Evolutionary conservation across 768 basidiomycete species (phyloP), one percentile per base, ranked within the genome.

Genomic region (Vishniacozyma victoriae): DNA sequence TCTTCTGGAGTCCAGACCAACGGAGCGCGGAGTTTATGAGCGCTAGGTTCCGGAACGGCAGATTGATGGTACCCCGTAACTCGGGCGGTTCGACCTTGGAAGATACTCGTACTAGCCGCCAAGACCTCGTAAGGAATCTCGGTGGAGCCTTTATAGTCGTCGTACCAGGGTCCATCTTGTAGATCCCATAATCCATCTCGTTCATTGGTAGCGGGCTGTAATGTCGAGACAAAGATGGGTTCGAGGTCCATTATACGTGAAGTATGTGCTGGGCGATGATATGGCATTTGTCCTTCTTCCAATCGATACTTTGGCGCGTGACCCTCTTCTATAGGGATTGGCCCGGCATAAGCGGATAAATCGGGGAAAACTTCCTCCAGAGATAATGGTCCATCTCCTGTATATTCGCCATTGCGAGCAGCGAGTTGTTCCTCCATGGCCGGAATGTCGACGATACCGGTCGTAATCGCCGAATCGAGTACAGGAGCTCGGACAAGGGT

Each of bases 171-270:
- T 1, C 67, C 66, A 19, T 70, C 66, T 16, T 53, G 84, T 26
- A 84, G 75, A 52, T 80, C 76, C 22, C 78, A 62, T 82, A 84
- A 73, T 1, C 79, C 84, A 39, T 80, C 75, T 52, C 78, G 79
- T 76, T 82, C 84, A 54, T 83, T 82, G 62, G 78, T 83, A 4
- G 85, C 80, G 5, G 93, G 95, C 55, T 88, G 78, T 27, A 97
- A 74, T 38, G 90, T 80, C 9, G 88, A 83, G 26, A 96, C 76
- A 22, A 99, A 78, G 1, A 89, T 84, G 2, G 90, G 88, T 66
- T 85, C 87, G 27, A 77, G 75, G 46, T 81, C 76, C 84, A 95
- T 87, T 67, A 93, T 84, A 48, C 79, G 76, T 20, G 82, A 83
- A 37, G 82, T 78, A 22, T 87, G 84, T 20, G 81, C 80, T 22